phyloP scores from a whole-genome alignment of 768 basidiomycete species.

The Lentinula detonsa region DNA sequence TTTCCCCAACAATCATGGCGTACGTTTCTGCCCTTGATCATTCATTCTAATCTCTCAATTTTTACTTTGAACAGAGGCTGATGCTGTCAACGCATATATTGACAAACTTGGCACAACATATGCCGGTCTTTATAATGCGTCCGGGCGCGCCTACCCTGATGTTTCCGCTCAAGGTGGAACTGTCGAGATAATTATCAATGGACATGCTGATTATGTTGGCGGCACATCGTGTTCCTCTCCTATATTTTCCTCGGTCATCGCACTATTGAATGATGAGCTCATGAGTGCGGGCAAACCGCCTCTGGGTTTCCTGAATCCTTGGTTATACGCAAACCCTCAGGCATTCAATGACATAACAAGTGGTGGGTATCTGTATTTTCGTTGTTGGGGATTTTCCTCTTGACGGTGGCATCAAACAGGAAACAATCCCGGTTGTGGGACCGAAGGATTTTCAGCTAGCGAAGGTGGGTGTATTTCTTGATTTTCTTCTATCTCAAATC shows the following conservation, averaged over 20 bases:
- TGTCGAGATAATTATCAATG: constrained; percentile 22
- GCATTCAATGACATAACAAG: constrained; percentile 4
- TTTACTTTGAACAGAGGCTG: constrained; percentile 20
- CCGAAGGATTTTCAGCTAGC: not conserved
- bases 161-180: constrained; percentile 12
- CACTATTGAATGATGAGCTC: constrained; percentile 38
- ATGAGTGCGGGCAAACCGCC: constrained; percentile 20
- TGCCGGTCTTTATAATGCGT: constrained; percentile 39
- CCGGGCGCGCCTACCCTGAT: constrained; percentile 20
- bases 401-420: not conserved
- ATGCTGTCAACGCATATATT: constrained; percentile 26
- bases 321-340: constrained; percentile 4
- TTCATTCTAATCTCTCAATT: constrained; percentile 4
- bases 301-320: constrained; percentile 3
- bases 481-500: not conserved
- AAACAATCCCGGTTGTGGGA: constrained; percentile 4
- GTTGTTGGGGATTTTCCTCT: no score
- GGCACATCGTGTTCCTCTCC: constrained; percentile 49
- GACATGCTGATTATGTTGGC: constrained; percentile 13
- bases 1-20: constrained; percentile 30
- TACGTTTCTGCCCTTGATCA: not conserved
- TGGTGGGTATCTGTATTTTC: not conserved
- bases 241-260: constrained; percentile 38
- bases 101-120: constrained; percentile 21
- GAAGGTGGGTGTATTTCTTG: not conserved